Conservation (phyloP, 1,284 basidiomycete genomes). For the Puccinia horiana region DNA sequence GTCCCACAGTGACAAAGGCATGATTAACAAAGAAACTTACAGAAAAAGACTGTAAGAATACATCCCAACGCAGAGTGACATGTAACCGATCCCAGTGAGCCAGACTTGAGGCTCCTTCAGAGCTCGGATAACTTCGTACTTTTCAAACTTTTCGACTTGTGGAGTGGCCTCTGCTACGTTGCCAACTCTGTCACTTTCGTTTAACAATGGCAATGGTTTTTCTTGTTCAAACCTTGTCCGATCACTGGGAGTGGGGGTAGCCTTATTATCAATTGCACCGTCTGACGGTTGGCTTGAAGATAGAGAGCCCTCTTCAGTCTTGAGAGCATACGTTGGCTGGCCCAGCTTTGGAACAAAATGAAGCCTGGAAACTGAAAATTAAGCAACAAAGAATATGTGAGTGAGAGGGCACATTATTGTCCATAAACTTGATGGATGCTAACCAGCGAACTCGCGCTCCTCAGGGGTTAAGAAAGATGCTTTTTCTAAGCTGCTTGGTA, state of each 20-base stretch:
- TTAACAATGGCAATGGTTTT: background rate
- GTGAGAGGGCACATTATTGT: background rate
- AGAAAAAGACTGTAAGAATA: constrained; percentile 44
- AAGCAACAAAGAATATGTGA: background rate
- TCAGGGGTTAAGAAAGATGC: constrained; percentile 50
- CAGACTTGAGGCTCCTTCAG: constrained; percentile 54
- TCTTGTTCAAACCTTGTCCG: background rate
- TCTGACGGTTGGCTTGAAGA: background rate
- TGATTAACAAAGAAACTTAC: background rate
- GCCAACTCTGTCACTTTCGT: background rate
- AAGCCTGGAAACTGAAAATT: constrained; percentile 22
- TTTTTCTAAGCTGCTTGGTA: constrained; percentile 49
- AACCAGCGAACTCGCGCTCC: constrained; percentile 36
- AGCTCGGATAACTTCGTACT: constrained; percentile 52
- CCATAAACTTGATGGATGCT: background rate
- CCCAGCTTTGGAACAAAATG: background rate
- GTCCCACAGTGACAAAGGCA: background rate
- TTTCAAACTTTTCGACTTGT: constrained; percentile 53
- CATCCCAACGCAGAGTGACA: constrained; percentile 38
- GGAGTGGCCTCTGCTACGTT: background rate
- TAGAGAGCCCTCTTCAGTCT: background rate
- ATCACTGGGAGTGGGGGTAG: background rate
- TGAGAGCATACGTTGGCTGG: background rate
- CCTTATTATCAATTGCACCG: background rate
- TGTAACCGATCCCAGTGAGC: constrained; percentile 53